Evolutionary conservation across 306 rosid species (phyloP).

Genomic region (Heteromeles arbutifolia): DNA sequence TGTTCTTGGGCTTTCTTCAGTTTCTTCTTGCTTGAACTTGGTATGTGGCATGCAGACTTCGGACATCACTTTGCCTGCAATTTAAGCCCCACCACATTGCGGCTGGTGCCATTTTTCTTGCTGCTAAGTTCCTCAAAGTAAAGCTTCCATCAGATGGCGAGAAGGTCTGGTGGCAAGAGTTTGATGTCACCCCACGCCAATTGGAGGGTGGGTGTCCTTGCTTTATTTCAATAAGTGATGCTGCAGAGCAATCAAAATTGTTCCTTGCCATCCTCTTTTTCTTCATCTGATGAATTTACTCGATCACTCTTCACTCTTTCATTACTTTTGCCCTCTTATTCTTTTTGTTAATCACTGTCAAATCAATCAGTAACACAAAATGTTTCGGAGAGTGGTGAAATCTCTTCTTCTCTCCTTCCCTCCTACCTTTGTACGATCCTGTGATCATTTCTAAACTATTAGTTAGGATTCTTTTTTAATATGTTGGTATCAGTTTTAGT

Average conservation of each 20-base stretch:
- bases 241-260: slow-evolving; percentile 3
- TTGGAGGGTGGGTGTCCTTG: slow-evolving; percentile 95
- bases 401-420: neutral
- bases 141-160: slow-evolving; percentile 98
- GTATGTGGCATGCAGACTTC: slow-evolving; percentile 78
- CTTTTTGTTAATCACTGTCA: neutral
- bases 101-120: slow-evolving; percentile 99
- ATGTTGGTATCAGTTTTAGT: neutral
- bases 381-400: neutral
- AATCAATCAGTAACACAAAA: neutral
- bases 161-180: slow-evolving; percentile 99
- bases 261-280: slow-evolving; percentile 6
- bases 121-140: slow-evolving; percentile 97
- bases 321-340: neutral
- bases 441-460: neutral
- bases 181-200: slow-evolving; percentile 99
- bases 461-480: neutral
- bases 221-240: slow-evolving; percentile 21
- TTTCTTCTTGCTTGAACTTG: slow-evolving; percentile 58
- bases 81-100: slow-evolving; percentile 99
- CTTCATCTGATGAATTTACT: slow-evolving; percentile 1
- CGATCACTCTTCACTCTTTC: slow-evolving; percentile 1
- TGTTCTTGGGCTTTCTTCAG: slow-evolving; percentile 37
- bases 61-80: slow-evolving; percentile 99
- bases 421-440: neutral